A percentile compares a stretch with the other conserved stretches of the same genome.
Conservation (phyloP, 2,329 filamentous ascomycete species). For the Sclerotinia sclerotiorum region DNA sequence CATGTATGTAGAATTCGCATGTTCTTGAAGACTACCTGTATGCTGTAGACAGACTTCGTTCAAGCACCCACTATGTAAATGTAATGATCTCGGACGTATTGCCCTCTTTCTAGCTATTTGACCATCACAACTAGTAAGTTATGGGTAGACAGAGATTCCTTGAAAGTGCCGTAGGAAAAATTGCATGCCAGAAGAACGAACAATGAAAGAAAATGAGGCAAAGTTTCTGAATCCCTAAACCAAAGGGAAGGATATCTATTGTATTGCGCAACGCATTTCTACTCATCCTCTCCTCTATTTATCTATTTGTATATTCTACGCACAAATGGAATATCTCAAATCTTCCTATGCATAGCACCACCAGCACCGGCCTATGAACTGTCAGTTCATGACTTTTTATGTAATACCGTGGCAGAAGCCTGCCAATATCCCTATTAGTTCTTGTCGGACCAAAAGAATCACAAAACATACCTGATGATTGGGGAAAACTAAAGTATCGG, state of each 20-base stretch:
- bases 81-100: no score
- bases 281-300: not conserved
- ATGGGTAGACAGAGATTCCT: no score
- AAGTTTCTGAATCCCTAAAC: not conserved
- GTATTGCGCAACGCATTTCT: not conserved
- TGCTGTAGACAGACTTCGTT: no score
- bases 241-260: not conserved
- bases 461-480: constrained; percentile 72
- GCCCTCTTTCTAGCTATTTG: no score
- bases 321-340: not conserved
- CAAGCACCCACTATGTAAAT: no score
- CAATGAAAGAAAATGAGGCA: not conserved
- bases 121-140: no score
- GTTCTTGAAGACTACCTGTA: no score
- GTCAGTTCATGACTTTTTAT: constrained; percentile 43
- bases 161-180: no score
- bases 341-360: constrained; percentile 37
- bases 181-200: no score
- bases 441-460: constrained; percentile 27
- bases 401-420: constrained; percentile 47
- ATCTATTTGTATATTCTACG: not conserved
- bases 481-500: constrained; percentile 83
- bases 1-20: no score
- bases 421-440: constrained; percentile 22
- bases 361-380: constrained; percentile 39